Base-by-base conservation (phyloP, 345 rosid genomes). In the Clarkia xantiana region DNA sequence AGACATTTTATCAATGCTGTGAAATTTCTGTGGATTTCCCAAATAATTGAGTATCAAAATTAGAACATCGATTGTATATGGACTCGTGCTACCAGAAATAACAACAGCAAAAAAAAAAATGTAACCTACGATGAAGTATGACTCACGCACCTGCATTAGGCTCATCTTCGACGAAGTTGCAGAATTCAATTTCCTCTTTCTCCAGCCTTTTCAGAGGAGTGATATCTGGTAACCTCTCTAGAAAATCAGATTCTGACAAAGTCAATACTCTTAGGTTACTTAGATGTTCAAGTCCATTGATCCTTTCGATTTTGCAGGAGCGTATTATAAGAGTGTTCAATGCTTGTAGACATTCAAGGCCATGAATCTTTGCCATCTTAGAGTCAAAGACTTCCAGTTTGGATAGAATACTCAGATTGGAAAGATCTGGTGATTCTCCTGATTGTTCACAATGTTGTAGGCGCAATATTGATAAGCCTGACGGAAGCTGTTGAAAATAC, bases 191-290 rank as follows among this genome's bases (percentile, higher is more conserved):
- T 3, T 49, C 53, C 20, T 19, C 2, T 13, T 7, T 0, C 9
- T 25, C 3, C 45, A 53, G 12, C 14, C 0, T 18, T 18, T 0
- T 0, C 5, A 40, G 20, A 0, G 13, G 15, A n/a, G 45, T 18
- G 17, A 42, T 0, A 18, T 42, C 18, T 0, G 47, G 53, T 13
- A 49, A 34, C 5, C 38, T 0, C 7, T 34, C 0, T 14, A 23
- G 42, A 34, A 38, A 49, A 1, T 15, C 0, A 38, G 40, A 49
- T 0, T n/a, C 0, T 10, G 0, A 29, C 20, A 49, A 7, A 0
- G 40, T 13, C 34, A 49, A 25, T 8, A 0, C 15, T 34, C 53
- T 49, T 14, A 49, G 4, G 14, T 0, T 29, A 14, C 17, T 13
- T 14, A 38, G 14, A 22, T 20, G 42, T 1, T 49, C 11, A 0